Percentiles rank a stretch among this genome's conserved stretches.
Conservation (phyloP, 2,329 filamentous ascomycete species). For the Diaporthe sp. region DNA sequence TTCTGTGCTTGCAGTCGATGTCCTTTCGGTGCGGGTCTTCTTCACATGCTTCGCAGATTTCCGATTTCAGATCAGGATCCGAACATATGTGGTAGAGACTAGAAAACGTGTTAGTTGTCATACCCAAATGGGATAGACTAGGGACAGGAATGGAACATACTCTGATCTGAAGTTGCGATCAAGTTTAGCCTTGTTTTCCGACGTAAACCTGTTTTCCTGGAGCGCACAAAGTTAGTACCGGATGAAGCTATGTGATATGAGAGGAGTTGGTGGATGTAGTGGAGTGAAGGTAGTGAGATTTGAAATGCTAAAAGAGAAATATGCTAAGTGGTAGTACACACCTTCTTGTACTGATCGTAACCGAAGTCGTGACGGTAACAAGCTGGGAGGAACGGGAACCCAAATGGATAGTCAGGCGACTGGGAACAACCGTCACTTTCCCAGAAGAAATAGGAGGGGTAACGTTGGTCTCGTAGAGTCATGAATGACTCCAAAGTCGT, state of each 20-base stretch:
- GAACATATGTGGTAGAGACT: conserved; percentile 9
- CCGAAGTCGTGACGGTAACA: conserved; percentile 26
- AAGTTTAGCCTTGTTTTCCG: neutral
- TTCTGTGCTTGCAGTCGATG: conserved; percentile 21
- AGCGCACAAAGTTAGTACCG: neutral
- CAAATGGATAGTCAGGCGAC: neutral
- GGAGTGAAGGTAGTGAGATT: too few relatives aligned
- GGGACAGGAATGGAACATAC: neutral
- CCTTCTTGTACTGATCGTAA: conserved; percentile 7
- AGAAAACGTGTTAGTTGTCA: neutral
- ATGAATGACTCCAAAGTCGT: conserved; percentile 8
- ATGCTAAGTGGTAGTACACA: neutral
- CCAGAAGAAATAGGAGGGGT: conserved; percentile 13
- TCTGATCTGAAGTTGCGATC: conserved; percentile 23
- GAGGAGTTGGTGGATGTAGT: neutral
- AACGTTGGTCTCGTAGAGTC: neutral
- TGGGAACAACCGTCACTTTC: conserved; percentile 21
- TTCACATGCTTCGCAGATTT: conserved; percentile 3
- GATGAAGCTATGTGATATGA: neutral
- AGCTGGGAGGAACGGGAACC: conserved; percentile 4
- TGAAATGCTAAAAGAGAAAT: neutral
- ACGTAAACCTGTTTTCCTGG: neutral
- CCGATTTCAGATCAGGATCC: neutral
- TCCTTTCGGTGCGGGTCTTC: conserved; percentile 10
- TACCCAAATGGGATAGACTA: neutral